A percentile compares a stretch with the other conserved stretches of the same genome.
These are phyloP conservation scores for Apiotrichum sp. DNA, from an alignment of 1,284 basidiomycete species.

Conservation along the genomic window DNA sequence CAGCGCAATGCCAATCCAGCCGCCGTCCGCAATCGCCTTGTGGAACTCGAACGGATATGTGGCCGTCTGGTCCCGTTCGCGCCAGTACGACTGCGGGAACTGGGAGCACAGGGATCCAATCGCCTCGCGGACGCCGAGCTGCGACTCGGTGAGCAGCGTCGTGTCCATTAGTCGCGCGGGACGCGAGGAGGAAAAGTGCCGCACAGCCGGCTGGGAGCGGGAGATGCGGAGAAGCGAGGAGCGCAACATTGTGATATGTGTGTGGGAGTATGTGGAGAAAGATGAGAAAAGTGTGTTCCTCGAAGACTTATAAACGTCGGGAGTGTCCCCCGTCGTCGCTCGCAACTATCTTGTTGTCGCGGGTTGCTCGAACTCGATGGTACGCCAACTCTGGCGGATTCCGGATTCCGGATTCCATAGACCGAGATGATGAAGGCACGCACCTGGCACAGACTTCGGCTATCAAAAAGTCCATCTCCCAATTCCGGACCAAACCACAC, in stretches of 20 bases:
- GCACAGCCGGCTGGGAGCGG: not conserved
- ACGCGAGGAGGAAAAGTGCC: slow-evolving; percentile 5
- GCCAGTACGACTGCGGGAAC: slow-evolving; percentile 19
- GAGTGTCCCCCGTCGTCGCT: too few relatives aligned
- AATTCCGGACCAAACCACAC: too few relatives aligned
- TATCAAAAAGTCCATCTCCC: not conserved
- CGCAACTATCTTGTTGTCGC: not conserved
- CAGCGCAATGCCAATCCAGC: slow-evolving; percentile 16
- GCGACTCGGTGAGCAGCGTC: slow-evolving; percentile 17
- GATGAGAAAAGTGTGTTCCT: not conserved
- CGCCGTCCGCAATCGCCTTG: slow-evolving; percentile 18
- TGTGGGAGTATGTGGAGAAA: not conserved
- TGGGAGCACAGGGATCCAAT: slow-evolving; percentile 7
- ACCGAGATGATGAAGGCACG: too few relatives aligned
- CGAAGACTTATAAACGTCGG: too few relatives aligned
- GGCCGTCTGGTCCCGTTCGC: slow-evolving; percentile 12
- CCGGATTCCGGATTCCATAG: not conserved
- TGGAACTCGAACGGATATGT: slow-evolving; percentile 18
- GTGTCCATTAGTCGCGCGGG: slow-evolving; percentile 13
- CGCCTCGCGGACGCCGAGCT: slow-evolving; percentile 13
- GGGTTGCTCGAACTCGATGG: not conserved
- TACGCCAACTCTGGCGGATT: not conserved
- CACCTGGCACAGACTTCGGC: too few relatives aligned
- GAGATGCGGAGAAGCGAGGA: not conserved
- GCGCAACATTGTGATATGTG: not conserved